Conservation (phyloP, 2,329 filamentous ascomycete species). For the Intubia oerlemansii region DNA sequence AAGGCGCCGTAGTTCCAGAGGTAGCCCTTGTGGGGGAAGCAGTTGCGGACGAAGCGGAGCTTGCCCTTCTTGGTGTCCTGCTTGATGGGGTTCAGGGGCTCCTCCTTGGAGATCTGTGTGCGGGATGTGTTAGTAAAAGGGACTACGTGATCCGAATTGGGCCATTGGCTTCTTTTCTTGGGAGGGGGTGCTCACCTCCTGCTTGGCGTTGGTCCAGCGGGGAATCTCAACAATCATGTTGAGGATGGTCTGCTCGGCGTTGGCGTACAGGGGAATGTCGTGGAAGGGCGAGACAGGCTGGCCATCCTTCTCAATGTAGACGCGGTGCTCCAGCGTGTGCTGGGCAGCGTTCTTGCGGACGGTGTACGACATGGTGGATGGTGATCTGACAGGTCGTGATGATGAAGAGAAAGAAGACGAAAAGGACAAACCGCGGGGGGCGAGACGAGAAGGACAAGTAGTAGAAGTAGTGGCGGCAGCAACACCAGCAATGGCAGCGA, state of each 20-base stretch:
- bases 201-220: slow-evolving; percentile 98
- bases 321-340: slow-evolving; percentile 89
- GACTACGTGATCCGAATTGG: background rate
- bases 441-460: too few species aligned
- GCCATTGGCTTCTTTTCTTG: background rate
- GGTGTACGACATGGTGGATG: too few species aligned
- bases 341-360: slow-evolving; percentile 73
- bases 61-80: slow-evolving; percentile 99
- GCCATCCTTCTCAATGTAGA: slow-evolving; percentile 97
- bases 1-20: slow-evolving; percentile 99
- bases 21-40: slow-evolving; percentile 99
- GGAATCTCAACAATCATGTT: slow-evolving; percentile 99
- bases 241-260: slow-evolving; percentile 81
- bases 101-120: slow-evolving; percentile 86
- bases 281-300: slow-evolving; percentile 87
- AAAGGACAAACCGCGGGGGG: too few species aligned
- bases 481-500: too few species aligned
- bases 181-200: slow-evolving; percentile 51
- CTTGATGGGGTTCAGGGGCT: slow-evolving; percentile 96
- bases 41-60: slow-evolving; percentile 98
- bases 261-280: slow-evolving; percentile 95
- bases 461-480: too few species aligned
- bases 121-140: background rate
- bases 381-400: too few species aligned
- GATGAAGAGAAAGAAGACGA: too few species aligned